Evolutionary conservation across 106 monocot genomes (phyloP), one percentile per base, ranked within the genome.

Genomic region (Dendrobium officinale): DNA sequence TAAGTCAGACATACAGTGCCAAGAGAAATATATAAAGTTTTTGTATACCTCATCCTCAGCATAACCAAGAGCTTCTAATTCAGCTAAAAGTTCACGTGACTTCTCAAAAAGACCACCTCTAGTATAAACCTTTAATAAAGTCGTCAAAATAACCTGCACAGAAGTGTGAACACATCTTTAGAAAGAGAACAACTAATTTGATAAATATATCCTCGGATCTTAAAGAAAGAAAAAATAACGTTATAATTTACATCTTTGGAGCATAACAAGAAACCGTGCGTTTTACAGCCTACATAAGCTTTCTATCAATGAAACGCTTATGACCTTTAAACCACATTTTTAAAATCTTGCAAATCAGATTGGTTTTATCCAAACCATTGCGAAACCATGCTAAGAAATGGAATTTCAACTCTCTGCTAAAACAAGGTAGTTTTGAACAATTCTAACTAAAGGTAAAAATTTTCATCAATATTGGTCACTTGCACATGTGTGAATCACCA

Each of bases 51-150:
- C 96, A 80, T 94, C 89, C 74, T 87, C 74, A 79, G 94, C 94
- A 85, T 84, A 91, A 29, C 94, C 92, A 75, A 85, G 77, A 79
- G 81, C 77, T 79, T 92, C 83, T 61, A 98, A 79, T 64, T 98
- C 88, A 81, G 84, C 61, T 55, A 98, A 82, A 43, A 98, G 85
- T 75, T 92, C 84, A 78, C 75, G 89, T 55, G 92, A 86, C 58
- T 91, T 98, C 67, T 98, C 97, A 89, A 98, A 83, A 27, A 98
- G 82, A 42, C 94, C 90, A 77, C 86, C 89, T 87, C 86, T 89
- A 45, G 88, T 80, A 82, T 98, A 98, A 44, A 98, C 97, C 86
- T 98, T 98, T 81, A 94, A 67, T 70, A 98, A 91, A 82, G 94
- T 92, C 40, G 94, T 98, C 75, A 92, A 78, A 77, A 92, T 86